These are phyloP conservation scores for Ogataea trehaloabstinens DNA, from an alignment of 805 yeast species.

Conservation along the genomic window DNA sequence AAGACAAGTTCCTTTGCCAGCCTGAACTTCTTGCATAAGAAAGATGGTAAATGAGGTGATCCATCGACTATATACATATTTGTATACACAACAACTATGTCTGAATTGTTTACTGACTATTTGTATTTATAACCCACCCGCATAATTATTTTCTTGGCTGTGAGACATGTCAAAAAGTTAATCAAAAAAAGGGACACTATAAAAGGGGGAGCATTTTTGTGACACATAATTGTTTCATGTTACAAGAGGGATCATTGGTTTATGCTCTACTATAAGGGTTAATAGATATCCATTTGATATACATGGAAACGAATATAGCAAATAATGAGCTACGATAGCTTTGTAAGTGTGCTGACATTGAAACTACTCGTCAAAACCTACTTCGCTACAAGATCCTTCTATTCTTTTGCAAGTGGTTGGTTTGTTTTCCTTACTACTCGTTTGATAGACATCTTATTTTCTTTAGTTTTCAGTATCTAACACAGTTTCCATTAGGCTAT, in stretches of 20 bases:
- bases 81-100: no score
- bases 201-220: constrained; percentile 7
- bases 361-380: no score
- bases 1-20: constrained; percentile 26
- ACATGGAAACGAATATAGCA: not conserved
- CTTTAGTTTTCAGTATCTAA: not conserved
- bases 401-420: no score
- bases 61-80: no score
- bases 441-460: no score
- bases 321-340: constrained; percentile 19
- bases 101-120: no score
- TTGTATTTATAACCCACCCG: no score
- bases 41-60: constrained; percentile 1
- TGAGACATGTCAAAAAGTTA: constrained; percentile 19
- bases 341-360: constrained; percentile 13
- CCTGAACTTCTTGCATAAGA: constrained; percentile 22
- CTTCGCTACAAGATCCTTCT: no score
- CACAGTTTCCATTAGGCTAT: constrained; percentile 7
- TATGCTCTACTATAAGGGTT: not conserved
- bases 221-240: constrained; percentile 3
- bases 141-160: no score
- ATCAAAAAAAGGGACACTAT: constrained; percentile 14
- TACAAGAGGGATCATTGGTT: constrained; percentile 5
- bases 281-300: not conserved
- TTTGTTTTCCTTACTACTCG: no score